Evolutionary conservation across 192 early-diverging fungal species (phyloP), one percentile per base, ranked within the genome.

Genomic region (Entophlyctis helioformis): DNA sequence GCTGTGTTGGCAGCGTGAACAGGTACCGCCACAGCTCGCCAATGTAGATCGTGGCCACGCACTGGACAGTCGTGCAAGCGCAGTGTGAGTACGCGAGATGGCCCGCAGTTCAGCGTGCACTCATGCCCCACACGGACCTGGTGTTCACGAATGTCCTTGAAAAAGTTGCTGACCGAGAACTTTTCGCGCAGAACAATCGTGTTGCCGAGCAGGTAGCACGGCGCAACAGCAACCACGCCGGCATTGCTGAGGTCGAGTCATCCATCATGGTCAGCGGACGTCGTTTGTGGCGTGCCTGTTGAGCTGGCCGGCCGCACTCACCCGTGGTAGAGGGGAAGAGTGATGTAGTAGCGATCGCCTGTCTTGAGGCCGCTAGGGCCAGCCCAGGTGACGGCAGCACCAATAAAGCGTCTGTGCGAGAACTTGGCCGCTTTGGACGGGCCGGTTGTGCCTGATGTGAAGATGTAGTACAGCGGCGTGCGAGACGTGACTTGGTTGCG

Each of bases 21-120:
- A 85, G 52, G 40, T 81, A 85, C 44, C 81, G 66, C 36, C 73
- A 76, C 21, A 84, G 59, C 46, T 84, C 82, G 36, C 82, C 80
- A 54, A 82, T 79, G 35, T 82, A 81, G 16, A 42, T 57, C 8
- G 60, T 63, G 5, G 45, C 60, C 10, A 36, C 37, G 34, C 41
- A 36, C 32, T 52, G 22, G 19, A 23, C n/a, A n/a, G n/a, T n/a
- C n/a, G n/a, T n/a, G n/a, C n/a, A n/a, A n/a, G n/a, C n/a, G n/a
- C n/a, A n/a, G n/a, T n/a, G n/a, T n/a, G n/a, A n/a, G n/a, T n/a
- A n/a, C n/a, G n/a, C n/a, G n/a, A n/a, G n/a, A n/a, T n/a, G n/a
- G n/a, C n/a, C n/a, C n/a, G n/a, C n/a, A n/a, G n/a, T n/a, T n/a
- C n/a, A n/a, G n/a, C n/a, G n/a, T 28, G 39, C 56, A 62, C 19